Conservation (phyloP, 2,329 filamentous ascomycete species). For the Alternaria alternata region DNA sequence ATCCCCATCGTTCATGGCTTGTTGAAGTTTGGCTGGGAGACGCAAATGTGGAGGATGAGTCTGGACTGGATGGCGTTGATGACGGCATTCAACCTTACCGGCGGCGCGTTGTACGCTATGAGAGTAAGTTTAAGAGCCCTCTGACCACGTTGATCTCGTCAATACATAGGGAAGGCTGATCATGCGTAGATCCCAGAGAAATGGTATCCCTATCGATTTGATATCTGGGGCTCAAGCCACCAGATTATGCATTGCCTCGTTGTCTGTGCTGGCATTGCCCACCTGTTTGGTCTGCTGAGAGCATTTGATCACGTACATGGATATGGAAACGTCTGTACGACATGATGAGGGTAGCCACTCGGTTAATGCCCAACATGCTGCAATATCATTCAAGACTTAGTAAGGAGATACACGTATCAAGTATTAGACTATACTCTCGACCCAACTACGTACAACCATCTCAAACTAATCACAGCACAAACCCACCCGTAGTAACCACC, state of each 20-base stretch:
- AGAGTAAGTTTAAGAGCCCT: background rate
- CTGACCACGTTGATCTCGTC: background rate
- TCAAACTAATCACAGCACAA: conserved; percentile 35
- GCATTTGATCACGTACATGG: background rate
- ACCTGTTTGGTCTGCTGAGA: background rate
- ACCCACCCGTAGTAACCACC: conserved; percentile 60
- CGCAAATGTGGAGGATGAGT: background rate
- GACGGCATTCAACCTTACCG: background rate
- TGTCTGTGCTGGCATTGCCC: background rate
- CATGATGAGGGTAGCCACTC: background rate
- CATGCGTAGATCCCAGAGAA: background rate
- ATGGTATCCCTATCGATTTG: background rate
- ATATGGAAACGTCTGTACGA: background rate
- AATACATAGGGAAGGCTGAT: background rate
- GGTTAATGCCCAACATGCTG: background rate
- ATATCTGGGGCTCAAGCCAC: background rate
- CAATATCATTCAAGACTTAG: background rate
- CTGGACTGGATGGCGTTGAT: background rate
- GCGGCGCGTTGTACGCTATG: background rate
- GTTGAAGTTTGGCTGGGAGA: background rate
- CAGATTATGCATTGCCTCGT: background rate
- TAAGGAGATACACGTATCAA: background rate
- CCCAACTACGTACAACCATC: background rate
- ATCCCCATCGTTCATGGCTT: background rate
- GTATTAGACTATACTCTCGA: background rate